These are phyloP conservation scores for Porphyrellus cyaneotinctus DNA, from an alignment of 768 basidiomycete genomes.

Conservation along the genomic window DNA sequence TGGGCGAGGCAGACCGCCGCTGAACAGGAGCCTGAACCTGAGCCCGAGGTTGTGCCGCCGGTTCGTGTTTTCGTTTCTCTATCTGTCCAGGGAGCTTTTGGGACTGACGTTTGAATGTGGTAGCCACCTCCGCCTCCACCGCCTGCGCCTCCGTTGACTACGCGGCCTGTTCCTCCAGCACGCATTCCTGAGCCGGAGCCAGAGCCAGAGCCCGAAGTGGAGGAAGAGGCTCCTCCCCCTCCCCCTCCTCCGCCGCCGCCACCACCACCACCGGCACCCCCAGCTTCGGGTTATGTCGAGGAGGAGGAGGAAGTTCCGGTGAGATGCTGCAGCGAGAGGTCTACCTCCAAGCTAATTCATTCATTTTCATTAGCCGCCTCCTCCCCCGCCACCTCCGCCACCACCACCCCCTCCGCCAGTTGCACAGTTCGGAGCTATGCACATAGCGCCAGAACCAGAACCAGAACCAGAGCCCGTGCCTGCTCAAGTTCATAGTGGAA, in stretches of 20 bases:
- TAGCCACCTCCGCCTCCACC: conserved; percentile 32
- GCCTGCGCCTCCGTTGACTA: conserved; percentile 18
- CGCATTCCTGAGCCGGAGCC: conserved; percentile 21
- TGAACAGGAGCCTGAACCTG: conserved; percentile 16
- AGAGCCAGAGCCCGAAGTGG: conserved; percentile 31
- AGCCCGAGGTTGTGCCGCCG: conserved; percentile 28
- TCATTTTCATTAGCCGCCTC: conserved; percentile 13
- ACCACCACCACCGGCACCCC: conserved; percentile 36
- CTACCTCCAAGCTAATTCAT: background rate
- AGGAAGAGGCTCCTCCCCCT: conserved; percentile 46
- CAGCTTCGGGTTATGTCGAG: too few species aligned
- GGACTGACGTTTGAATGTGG: conserved; percentile 3
- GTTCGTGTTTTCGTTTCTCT: conserved; percentile 21
- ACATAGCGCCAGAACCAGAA: conserved; percentile 35
- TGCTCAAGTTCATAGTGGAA: conserved; percentile 12
- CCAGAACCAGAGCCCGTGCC: conserved; percentile 37
- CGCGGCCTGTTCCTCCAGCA: conserved; percentile 17
- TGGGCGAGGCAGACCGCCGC: conserved; percentile 13
- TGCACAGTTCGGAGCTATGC: conserved; percentile 27
- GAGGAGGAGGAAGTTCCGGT: conserved; percentile 17
- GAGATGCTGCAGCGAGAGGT: background rate
- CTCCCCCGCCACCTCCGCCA: conserved; percentile 42
- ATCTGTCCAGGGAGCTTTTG: background rate
- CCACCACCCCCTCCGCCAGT: conserved; percentile 47
- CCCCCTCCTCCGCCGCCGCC: conserved; percentile 60